phyloP scores from a whole-genome alignment of 1,139 yeast genomes.

The Geotrichum restrictum region DNA sequence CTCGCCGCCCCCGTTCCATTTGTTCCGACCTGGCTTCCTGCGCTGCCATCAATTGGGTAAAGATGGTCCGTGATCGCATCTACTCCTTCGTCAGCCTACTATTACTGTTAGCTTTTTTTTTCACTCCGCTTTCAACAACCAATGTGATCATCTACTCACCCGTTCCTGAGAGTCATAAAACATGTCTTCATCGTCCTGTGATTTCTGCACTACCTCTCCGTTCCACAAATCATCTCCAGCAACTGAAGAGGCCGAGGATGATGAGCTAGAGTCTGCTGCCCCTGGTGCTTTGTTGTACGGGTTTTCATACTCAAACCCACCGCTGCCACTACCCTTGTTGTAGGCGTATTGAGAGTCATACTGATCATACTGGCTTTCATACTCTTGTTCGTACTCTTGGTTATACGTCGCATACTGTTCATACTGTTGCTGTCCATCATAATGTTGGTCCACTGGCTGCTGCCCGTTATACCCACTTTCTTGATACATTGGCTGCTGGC shows the following conservation, averaged over 20 bases:
- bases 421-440: conserved; percentile 9
- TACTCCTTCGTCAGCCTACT: conserved; percentile 14
- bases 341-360: conserved; percentile 18
- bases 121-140: neutral
- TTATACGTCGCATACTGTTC: conserved; percentile 4
- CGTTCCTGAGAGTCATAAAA: conserved; percentile 19
- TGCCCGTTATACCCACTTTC: neutral
- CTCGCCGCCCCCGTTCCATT: neutral
- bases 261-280: conserved; percentile 28
- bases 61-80: conserved; percentile 12
- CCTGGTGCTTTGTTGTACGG: conserved; percentile 16
- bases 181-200: conserved; percentile 14
- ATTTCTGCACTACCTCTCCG: conserved; percentile 22
- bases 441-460: conserved; percentile 1
- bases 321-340: conserved; percentile 15
- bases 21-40: no score
- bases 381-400: conserved; percentile 23
- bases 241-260: conserved; percentile 29
- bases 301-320: conserved; percentile 21
- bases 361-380: conserved; percentile 21
- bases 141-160: no score
- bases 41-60: conserved; percentile 4
- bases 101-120: conserved; percentile 14
- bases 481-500: conserved; percentile 22
- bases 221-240: conserved; percentile 32